Evolutionary conservation across 1,139 yeast species (phyloP), one percentile per base, ranked within the genome.

Genomic region (Spathaspora sp.): DNA sequence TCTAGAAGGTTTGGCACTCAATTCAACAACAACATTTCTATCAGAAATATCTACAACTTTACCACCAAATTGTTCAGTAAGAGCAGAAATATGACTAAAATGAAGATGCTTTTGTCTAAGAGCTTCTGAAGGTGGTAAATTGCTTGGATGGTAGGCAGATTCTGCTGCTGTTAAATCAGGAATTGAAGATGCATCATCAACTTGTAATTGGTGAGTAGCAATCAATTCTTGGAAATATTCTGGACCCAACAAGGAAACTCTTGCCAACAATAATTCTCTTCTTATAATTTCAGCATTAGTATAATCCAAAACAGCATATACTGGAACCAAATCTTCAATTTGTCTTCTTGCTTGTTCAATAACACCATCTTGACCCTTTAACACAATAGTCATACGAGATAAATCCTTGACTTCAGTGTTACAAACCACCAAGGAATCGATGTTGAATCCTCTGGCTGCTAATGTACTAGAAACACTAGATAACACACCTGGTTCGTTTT

Each of bases 291-390:
- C 90, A 29, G 97, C 84, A 61, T 89, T 82, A 47, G 96, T 80
- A 72, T 93, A 93, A 70, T 93, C 97, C 65, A 93, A 78, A 37
- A 93, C 99, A 7, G 99, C 99, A 74, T 95, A 93, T 36, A 93
- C 98, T 5, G 99, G 99, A 24, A 93, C 99, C 64, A 93, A 79
- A 61, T 93, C 98, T 72, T 93, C 99, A 55, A 93, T 87, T 69
- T 93, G 99, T 66, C 98, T 84, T 66, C 99, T 82, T n/a, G 98
- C 98, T 74, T 93, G 99, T 68, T 93, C 99, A 57, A 93, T 86
- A 49, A 93, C 93, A 24, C 95, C 97, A 61, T 91, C 97, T 65
- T 90, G 96, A 50, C 98, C 99, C 50, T 85, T 86, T 60, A 93
- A 77, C 27, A 89, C 97, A 60, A 93, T 89, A 10, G 99, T 93